A percentile compares a stretch with the other conserved stretches of the same genome.
These are phyloP conservation scores for Porogramme epimiltina DNA, from an alignment of 1,284 basidiomycete species.

Conservation along the genomic window DNA sequence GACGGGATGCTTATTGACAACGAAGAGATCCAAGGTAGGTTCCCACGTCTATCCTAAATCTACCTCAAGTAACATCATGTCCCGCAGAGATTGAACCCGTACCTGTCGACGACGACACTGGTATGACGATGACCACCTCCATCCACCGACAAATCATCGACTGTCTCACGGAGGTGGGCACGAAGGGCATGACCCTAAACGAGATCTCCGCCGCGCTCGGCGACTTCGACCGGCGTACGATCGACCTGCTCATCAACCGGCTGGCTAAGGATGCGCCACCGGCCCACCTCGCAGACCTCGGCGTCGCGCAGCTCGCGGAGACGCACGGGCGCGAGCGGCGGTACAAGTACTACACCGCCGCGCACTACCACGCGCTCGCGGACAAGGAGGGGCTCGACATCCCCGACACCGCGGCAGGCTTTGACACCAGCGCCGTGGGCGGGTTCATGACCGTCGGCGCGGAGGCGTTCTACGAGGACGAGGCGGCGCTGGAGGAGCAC, in stretches of 20 bases:
- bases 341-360: slow-evolving; percentile 75
- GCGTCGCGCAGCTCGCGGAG: slow-evolving; percentile 69
- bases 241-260: slow-evolving; percentile 74
- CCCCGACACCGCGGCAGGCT: slow-evolving; percentile 25
- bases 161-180: slow-evolving; percentile 65
- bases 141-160: slow-evolving; percentile 78
- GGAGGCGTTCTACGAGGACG: slow-evolving; percentile 55
- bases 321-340: slow-evolving; percentile 79
- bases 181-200: slow-evolving; percentile 67
- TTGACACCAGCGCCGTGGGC: slow-evolving; percentile 53
- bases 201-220: slow-evolving; percentile 66
- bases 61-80: not conserved
- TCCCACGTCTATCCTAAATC: not conserved
- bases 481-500: slow-evolving; percentile 41
- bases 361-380: slow-evolving; percentile 58
- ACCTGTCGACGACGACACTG: slow-evolving; percentile 23
- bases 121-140: slow-evolving; percentile 61
- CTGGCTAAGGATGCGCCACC: slow-evolving; percentile 66
- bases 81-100: slow-evolving; percentile 1
- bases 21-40: slow-evolving; percentile 18
- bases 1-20: slow-evolving; percentile 26
- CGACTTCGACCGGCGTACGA: slow-evolving; percentile 75
- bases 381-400: slow-evolving; percentile 61
- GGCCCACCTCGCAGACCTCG: slow-evolving; percentile 68
- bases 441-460: slow-evolving; percentile 49